Base-by-base conservation (phyloP, 2,329 filamentous ascomycete genomes). In the Colletotrichum orchidophilum region DNA sequence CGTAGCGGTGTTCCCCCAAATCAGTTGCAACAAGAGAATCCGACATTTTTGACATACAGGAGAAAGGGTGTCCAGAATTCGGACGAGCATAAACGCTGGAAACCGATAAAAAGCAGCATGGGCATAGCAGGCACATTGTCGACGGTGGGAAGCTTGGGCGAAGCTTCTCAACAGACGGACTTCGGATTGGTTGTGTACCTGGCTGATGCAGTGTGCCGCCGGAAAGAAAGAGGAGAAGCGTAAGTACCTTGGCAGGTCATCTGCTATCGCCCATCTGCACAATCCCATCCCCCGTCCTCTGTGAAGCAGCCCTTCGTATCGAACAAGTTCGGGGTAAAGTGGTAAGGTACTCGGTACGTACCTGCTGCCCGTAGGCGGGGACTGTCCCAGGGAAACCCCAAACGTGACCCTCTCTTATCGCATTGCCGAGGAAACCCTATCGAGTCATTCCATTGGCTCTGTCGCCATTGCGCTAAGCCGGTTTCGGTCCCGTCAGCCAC, bases 361-460 rank as follows among this genome's bases (percentile, higher is more conserved):
- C 39, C 18, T 46, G 39, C 21, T 46, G 39, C 39, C 39, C 21
- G 39, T 46, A 33, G 27, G 31, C 58, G 27, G 53, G 50, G 49
- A 29, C 50, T 55, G 46, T 42, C 50, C 55, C 63, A 71, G 66
- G 70, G 57, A 70, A 59, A 62, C 70, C 70, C 61, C 57, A 71
- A 69, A 71, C 64, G 69, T 63, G 59, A 69, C 53, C 69, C 58
- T 65, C 70, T 53, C 72, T 77, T 76, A 75, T 74, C 64, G 76
- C 73, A 77, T 78, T 75, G 74, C 75, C 76, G 67, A 77, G 77
- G 76, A 70, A 76, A 77, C 75, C 66, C 71, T 66, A 73, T 70
- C 72, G 70, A 73, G 74, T 73, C 67, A 75, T 68, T 67, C 67
- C 62, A 78, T 76, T 78, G 76, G 74, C 65, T 66, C 58, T 66